phyloP scores from a whole-genome alignment of 495 filamentous ascomycete species.

The Aspergillus cavernicola region DNA sequence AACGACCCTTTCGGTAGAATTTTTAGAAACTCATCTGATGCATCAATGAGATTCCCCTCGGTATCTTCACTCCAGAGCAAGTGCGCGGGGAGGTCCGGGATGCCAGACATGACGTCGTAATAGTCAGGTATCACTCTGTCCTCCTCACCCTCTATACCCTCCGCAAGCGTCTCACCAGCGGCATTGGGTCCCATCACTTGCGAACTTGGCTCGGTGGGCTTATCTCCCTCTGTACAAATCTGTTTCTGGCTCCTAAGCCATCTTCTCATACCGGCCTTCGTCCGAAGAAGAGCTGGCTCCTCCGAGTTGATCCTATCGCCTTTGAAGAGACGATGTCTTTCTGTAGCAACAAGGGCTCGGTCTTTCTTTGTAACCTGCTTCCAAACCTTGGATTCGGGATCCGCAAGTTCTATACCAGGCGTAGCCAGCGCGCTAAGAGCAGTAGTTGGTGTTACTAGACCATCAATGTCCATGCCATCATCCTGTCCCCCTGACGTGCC shows the following conservation, averaged over 20 bases:
- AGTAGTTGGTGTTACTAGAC: conserved; percentile 53
- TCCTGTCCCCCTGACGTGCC: conserved; percentile 60
- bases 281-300: conserved; percentile 80
- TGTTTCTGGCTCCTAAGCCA: conserved; percentile 73
- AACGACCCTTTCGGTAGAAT: conserved; percentile 73
- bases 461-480: conserved; percentile 81
- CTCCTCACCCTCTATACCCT: conserved; percentile 85
- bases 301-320: conserved; percentile 81
- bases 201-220: conserved; percentile 44
- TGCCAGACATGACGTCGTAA: conserved; percentile 79
- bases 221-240: conserved; percentile 50
- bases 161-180: conserved; percentile 71
- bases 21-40: conserved; percentile 73
- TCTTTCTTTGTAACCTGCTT: conserved; percentile 98
- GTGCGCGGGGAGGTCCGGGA: conserved; percentile 75
- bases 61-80: conserved; percentile 84
- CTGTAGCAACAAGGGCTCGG: conserved; percentile 76
- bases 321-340: conserved; percentile 76
- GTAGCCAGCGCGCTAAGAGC: conserved; percentile 49
- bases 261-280: conserved; percentile 70
- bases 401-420: conserved; percentile 58
- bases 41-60: conserved; percentile 80
- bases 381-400: conserved; percentile 94
- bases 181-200: conserved; percentile 45
- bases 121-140: conserved; percentile 84